A percentile compares a stretch with the other conserved stretches of the same genome.
Conservation (phyloP, 352 stramenopile genomes). For the Globisporangium mamillatum region DNA sequence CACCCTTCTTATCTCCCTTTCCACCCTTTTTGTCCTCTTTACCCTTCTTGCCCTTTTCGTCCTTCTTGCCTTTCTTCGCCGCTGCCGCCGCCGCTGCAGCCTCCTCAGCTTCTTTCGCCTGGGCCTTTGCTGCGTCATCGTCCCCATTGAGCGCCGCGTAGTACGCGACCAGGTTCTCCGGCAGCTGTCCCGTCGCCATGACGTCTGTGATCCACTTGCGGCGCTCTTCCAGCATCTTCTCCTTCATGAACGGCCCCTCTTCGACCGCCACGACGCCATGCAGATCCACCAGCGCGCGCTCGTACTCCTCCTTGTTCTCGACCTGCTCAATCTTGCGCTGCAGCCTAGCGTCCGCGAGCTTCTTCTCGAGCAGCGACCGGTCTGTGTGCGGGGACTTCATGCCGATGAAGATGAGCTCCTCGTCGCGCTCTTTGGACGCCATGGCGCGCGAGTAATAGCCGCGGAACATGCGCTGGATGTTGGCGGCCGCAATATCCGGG, state of each 20-base stretch:
- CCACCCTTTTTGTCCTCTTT: slow-evolving; percentile 45
- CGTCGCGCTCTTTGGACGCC: slow-evolving; percentile 67
- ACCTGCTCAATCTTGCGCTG: slow-evolving; percentile 89
- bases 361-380: slow-evolving; percentile 64
- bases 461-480: slow-evolving; percentile 90
- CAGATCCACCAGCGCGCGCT: slow-evolving; percentile 81
- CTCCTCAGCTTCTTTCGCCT: slow-evolving; percentile 56
- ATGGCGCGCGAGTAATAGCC: slow-evolving; percentile 71
- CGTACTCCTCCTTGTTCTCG: slow-evolving; percentile 92
- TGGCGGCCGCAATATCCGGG: slow-evolving; percentile 87
- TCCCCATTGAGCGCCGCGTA: slow-evolving; percentile 61
- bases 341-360: slow-evolving; percentile 69
- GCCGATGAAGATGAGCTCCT: slow-evolving; percentile 91
- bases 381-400: slow-evolving; percentile 80
- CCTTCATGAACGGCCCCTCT: slow-evolving; percentile 92
- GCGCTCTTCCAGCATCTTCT: slow-evolving; percentile 89
- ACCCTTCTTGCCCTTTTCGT: slow-evolving; percentile 51
- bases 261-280: slow-evolving; percentile 80
- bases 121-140: slow-evolving; percentile 44
- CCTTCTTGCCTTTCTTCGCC: slow-evolving; percentile 51
- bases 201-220: slow-evolving; percentile 92
- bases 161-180: slow-evolving; percentile 88
- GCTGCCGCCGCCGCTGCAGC: slow-evolving; percentile 23
- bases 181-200: slow-evolving; percentile 80
- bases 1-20: slow-evolving; percentile 42